Evolutionary conservation across 2,329 filamentous ascomycete genomes (phyloP).

Genomic region (Aspergillus sp.): DNA sequence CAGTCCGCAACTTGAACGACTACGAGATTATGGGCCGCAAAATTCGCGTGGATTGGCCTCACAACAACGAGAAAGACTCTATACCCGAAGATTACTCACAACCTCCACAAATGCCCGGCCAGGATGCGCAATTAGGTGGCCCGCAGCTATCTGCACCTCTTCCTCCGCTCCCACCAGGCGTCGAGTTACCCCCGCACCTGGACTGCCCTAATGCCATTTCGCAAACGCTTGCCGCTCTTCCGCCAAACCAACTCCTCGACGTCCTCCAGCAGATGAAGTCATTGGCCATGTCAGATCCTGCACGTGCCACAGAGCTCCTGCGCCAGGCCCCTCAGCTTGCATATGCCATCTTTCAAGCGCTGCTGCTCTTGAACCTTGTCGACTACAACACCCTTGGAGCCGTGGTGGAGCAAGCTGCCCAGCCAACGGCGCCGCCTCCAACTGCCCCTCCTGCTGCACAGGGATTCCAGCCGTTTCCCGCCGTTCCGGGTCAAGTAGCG

Average conservation of each 20-base stretch:
- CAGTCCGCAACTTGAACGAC: slow-evolving; percentile 93
- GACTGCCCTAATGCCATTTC: slow-evolving; percentile 91
- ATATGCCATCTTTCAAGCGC: slow-evolving; percentile 92
- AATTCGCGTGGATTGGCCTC: slow-evolving; percentile 92
- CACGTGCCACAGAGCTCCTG: slow-evolving; percentile 82
- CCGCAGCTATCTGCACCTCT: slow-evolving; percentile 60
- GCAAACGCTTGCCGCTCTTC: slow-evolving; percentile 82
- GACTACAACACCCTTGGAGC: slow-evolving; percentile 80
- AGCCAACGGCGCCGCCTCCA: slow-evolving; percentile 46
- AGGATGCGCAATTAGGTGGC: slow-evolving; percentile 43
- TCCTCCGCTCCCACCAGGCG: slow-evolving; percentile 81
- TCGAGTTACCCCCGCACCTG: slow-evolving; percentile 80
- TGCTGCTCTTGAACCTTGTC: slow-evolving; percentile 90
- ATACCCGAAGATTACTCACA: slow-evolving; percentile 56
- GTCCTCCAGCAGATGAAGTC: slow-evolving; percentile 94
- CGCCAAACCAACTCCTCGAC: slow-evolving; percentile 86
- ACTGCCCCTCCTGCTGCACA: slow-evolving; percentile 32
- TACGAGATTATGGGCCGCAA: slow-evolving; percentile 94
- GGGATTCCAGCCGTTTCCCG: slow-evolving; percentile 43
- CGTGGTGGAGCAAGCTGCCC: slow-evolving; percentile 69
- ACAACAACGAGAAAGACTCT: slow-evolving; percentile 80
- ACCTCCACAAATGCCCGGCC: slow-evolving; percentile 40
- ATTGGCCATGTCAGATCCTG: slow-evolving; percentile 79
- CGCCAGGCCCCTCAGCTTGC: slow-evolving; percentile 88
- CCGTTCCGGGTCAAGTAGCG: slow-evolving; percentile 51